Percentiles rank a stretch among this genome's conserved stretches.
These are phyloP conservation scores for Sphenostylis stenocarpa DNA, from an alignment of 306 rosid genomes.

Conservation along the genomic window DNA sequence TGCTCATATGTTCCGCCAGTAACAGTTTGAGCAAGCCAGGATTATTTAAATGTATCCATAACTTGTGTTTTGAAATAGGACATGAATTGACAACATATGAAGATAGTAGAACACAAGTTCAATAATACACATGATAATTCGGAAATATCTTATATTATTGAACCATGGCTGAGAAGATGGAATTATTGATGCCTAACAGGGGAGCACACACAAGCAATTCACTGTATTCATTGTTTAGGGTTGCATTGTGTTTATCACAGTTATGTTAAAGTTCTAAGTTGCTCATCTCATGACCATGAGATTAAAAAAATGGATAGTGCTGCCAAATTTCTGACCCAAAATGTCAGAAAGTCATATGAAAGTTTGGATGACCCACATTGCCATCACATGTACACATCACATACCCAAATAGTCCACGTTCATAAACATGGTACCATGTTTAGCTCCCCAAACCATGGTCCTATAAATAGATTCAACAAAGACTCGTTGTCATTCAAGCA, in stretches of 20 bases:
- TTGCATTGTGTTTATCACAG: constrained; percentile 21
- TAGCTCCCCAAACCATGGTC: constrained; percentile 20
- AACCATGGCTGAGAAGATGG: constrained; percentile 18
- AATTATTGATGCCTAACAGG: constrained; percentile 22
- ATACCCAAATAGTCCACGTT: constrained; percentile 15
- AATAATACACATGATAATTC: constrained; percentile 29
- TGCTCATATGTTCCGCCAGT: constrained; percentile 23
- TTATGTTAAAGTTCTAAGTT: constrained; percentile 3
- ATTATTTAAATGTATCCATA: constrained; percentile 23
- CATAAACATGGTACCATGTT: constrained; percentile 22
- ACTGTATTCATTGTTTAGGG: constrained; percentile 31
- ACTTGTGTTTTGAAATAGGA: constrained; percentile 29
- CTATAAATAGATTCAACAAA: constrained; percentile 42
- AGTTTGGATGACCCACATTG: constrained; percentile 37
- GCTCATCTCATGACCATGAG: constrained; percentile 33
- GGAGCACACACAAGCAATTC: constrained; percentile 36
- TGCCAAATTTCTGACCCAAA: constrained; percentile 33
- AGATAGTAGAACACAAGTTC: background rate
- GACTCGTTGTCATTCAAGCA: constrained; percentile 29
- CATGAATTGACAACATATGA: constrained; percentile 27
- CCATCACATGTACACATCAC: constrained; percentile 49
- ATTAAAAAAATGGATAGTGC: constrained; percentile 32
- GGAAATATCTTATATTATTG: constrained; percentile 24
- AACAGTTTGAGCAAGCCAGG: constrained; percentile 20
- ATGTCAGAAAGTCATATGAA: constrained; percentile 42